Evolutionary conservation across 495 filamentous ascomycete genomes (phyloP).

Genomic region (Glutinoglossum americanum): DNA sequence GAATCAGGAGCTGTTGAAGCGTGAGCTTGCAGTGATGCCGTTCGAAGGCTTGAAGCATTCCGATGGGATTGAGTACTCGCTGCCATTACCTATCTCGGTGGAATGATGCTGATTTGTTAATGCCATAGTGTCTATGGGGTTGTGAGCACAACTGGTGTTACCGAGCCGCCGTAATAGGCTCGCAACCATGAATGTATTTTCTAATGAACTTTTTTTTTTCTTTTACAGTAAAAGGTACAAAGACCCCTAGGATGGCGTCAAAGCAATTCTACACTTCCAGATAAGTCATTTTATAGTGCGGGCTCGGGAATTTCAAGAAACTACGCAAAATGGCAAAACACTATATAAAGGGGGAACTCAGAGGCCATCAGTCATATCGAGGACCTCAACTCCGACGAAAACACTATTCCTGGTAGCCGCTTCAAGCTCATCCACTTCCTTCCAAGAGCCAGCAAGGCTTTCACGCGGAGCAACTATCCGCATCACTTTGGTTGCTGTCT

Average conservation of each 20-base stretch:
- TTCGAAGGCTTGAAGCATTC: background rate
- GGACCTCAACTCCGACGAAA: background rate
- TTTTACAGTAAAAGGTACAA: too few relatives aligned
- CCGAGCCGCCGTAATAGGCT: background rate
- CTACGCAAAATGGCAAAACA: too few relatives aligned
- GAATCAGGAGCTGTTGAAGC: background rate
- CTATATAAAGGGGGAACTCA: too few relatives aligned
- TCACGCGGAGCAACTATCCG: background rate
- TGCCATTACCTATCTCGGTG: background rate
- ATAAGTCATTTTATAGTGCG: too few relatives aligned
- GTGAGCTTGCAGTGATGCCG: background rate
- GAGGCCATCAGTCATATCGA: background rate
- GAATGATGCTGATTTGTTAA: background rate
- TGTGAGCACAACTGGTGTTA: background rate
- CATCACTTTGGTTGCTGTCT: background rate
- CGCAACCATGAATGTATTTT: too few relatives aligned
- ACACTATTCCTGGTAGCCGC: background rate
- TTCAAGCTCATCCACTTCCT: conserved; percentile 1
- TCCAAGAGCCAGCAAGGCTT: background rate
- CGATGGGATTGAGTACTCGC: background rate
- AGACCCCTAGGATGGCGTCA: too few relatives aligned
- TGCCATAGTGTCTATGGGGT: background rate
- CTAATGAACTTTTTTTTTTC: too few relatives aligned
- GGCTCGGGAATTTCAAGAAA: too few relatives aligned
- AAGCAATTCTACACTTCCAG: too few relatives aligned